Evolutionary conservation across 495 filamentous ascomycete species (phyloP), one percentile per base, ranked within the genome.

Genomic region (Collariella sp.): DNA sequence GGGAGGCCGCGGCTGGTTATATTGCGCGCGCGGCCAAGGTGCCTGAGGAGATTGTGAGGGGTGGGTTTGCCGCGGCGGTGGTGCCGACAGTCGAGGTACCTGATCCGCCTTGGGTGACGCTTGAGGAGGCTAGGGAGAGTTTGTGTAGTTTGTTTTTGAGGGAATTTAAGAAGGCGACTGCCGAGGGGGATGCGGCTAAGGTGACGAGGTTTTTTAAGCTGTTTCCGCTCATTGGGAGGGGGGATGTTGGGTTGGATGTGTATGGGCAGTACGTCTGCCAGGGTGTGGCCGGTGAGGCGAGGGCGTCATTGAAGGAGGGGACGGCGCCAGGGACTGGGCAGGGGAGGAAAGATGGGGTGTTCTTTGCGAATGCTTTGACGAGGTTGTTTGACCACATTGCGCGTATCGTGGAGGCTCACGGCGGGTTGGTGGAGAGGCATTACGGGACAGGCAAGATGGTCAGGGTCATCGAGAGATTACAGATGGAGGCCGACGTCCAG

Each of bases 131-230:
- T 2, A 82, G 87, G 36, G 91, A 95, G 69, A 87, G 84, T 22
- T 70, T 98, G 31, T 96, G 93, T 60, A 83, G 79, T 7, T 71
- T 98, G 34, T 98, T 98, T 67, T 68, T 97, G 67, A 78, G 91
- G 40, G 93, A 97, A 73, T 98, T 98, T 66, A 88, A 95, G 63
- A 91, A 87, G 70, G 94, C 93, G 7, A 87, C 89, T 2, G 78
- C 82, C 55, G 89, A 90, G 49, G 83, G 77, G 29, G 90, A 98
- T 62, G 89, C 88, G 0, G 81, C 85, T 20, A 87, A 84, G 65
- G 87, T 98, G 42, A 96, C 93, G 5, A 79, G 93, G 47, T 98
- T 97, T 69, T 98, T 98, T 72, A 98, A 98, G 72, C 71, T 98
- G 41, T 98, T 98, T 64, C 93, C 93, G 20, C 75, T 98, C 3